phyloP scores from a whole-genome alignment of 2,329 filamentous ascomycete genomes.

The Penicillium sp. region DNA sequence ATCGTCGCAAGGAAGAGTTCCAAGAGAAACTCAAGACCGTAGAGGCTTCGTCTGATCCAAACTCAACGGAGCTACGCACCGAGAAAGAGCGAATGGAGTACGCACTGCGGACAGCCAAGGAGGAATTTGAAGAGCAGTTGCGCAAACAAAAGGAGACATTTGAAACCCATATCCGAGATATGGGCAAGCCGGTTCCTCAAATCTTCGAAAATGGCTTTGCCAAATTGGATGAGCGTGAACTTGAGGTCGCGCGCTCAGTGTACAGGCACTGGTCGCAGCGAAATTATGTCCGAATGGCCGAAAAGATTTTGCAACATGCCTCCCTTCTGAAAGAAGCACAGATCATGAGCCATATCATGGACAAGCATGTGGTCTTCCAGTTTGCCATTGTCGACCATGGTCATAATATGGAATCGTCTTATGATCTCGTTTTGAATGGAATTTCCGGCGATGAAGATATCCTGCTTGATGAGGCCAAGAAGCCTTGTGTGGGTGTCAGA shows the following conservation, averaged over 20 bases:
- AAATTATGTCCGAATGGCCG: slow-evolving; percentile 90
- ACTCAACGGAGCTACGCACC: slow-evolving; percentile 77
- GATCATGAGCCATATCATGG: slow-evolving; percentile 95
- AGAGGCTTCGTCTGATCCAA: slow-evolving; percentile 67
- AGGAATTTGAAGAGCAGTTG: slow-evolving; percentile 84
- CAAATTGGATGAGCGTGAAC: slow-evolving; percentile 68
- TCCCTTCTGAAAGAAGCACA: slow-evolving; percentile 90
- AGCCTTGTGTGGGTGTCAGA: slow-evolving; percentile 86
- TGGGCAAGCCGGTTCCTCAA: slow-evolving; percentile 60
- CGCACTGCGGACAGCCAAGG: slow-evolving; percentile 71
- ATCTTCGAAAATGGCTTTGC: slow-evolving; percentile 44
- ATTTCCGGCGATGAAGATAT: slow-evolving; percentile 82
- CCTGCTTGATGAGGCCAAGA: slow-evolving; percentile 74
- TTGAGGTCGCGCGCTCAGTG: slow-evolving; percentile 65
- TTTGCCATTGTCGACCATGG: slow-evolving; percentile 89
- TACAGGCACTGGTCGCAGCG: slow-evolving; percentile 75
- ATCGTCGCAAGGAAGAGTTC: slow-evolving; percentile 80
- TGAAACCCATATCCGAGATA: slow-evolving; percentile 76
- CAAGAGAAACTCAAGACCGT: slow-evolving; percentile 72
- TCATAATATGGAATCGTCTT: slow-evolving; percentile 85
- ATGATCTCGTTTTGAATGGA: slow-evolving; percentile 92
- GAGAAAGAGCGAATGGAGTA: slow-evolving; percentile 87
- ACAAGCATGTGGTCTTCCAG: slow-evolving; percentile 89
- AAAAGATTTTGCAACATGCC: slow-evolving; percentile 83
- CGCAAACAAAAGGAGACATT: slow-evolving; percentile 79